A percentile compares a stretch with the other conserved stretches of the same genome.
Conservation (phyloP, 208 protist genomes). For the Leptomonas pyrrhocoris region DNA sequence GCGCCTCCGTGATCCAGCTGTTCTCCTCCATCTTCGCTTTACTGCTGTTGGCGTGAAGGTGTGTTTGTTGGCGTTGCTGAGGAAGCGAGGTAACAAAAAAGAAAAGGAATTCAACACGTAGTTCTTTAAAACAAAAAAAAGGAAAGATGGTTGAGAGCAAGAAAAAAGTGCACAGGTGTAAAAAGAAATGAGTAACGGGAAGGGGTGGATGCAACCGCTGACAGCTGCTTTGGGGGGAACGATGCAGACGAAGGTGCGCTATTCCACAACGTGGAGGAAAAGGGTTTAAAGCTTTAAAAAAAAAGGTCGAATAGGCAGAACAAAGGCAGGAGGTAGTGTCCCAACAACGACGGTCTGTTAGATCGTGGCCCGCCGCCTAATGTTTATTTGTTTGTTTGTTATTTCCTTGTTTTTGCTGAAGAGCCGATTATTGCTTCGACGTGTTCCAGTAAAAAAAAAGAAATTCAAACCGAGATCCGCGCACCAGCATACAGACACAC, state of each 20-base stretch:
- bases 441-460: no score
- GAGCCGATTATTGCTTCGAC: no score
- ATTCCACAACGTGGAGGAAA: no score
- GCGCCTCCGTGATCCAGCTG: conserved; percentile 79
- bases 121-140: background rate
- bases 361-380: background rate
- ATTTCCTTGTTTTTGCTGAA: background rate
- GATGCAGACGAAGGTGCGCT: no score
- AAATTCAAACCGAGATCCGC: no score
- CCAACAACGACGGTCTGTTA: background rate
- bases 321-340: conserved; percentile 18
- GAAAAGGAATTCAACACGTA: background rate
- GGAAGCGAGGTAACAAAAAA: conserved; percentile 4
- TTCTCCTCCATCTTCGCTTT: conserved; percentile 40
- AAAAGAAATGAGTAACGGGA: no score
- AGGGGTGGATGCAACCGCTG: no score
- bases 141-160: background rate
- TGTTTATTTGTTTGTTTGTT: background rate
- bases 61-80: background rate
- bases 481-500: no score
- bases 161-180: no score
- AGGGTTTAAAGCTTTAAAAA: no score
- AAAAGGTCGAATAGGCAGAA: conserved; percentile 7
- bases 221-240: no score
- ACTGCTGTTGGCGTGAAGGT: background rate